Evolutionary conservation across 2,329 filamentous ascomycete species (phyloP).

Genomic region (Scortechinia acanthostroma): DNA sequence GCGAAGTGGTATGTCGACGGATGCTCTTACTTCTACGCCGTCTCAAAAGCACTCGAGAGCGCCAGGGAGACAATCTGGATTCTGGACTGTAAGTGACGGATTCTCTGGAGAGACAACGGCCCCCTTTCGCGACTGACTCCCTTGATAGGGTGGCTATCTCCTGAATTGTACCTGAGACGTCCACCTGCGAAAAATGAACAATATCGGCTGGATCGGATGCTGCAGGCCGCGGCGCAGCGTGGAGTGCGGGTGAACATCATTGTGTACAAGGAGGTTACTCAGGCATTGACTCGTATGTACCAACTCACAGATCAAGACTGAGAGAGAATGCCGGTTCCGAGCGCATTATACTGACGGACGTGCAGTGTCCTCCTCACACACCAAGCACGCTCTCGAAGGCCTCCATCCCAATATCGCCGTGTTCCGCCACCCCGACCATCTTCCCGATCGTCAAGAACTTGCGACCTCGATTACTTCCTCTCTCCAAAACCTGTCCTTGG

Average conservation of each 20-base stretch:
- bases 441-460: conserved; percentile 37
- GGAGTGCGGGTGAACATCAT: conserved; percentile 60
- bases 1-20: conserved; percentile 60
- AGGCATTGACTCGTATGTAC: conserved; percentile 51
- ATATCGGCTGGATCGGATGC: conserved; percentile 53
- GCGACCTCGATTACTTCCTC: conserved; percentile 46
- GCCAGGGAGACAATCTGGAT: conserved; percentile 55
- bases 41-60: conserved; percentile 45
- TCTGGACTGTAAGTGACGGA: conserved; percentile 31
- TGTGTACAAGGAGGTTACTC: conserved; percentile 62
- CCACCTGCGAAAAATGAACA: conserved; percentile 52
- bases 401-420: conserved; percentile 58
- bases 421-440: conserved; percentile 61
- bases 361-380: conserved; percentile 54
- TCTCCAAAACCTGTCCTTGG: conserved; percentile 28
- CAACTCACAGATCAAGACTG: background rate
- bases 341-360: conserved; percentile 14
- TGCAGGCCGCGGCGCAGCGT: conserved; percentile 50
- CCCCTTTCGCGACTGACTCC: background rate
- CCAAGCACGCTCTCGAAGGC: conserved; percentile 51
- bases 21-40: conserved; percentile 52
- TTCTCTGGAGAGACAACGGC: background rate
- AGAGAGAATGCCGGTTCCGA: conserved; percentile 21
- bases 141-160: conserved; percentile 42
- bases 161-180: conserved; percentile 55